phyloP scores from a whole-genome alignment of 2,329 filamentous ascomycete genomes.

The Talaromyces marneffei region DNA sequence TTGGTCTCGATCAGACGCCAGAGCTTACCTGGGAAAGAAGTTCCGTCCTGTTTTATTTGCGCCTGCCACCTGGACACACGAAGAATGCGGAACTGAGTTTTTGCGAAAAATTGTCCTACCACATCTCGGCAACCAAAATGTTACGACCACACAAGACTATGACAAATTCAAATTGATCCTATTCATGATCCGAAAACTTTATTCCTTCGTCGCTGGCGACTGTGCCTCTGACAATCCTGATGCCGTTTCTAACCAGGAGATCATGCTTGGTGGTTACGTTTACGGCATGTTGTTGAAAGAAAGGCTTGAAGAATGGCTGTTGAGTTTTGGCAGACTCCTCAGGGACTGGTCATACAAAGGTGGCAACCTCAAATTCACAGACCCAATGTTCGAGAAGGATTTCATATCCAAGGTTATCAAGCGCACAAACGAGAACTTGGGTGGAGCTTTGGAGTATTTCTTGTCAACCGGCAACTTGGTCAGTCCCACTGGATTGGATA shows the following conservation, averaged over 20 bases:
- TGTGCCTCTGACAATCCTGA: conserved; percentile 94
- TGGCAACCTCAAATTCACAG: conserved; percentile 58
- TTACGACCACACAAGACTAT: conserved; percentile 74
- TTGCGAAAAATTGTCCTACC: conserved; percentile 83
- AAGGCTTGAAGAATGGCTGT: conserved; percentile 80
- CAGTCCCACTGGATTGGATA: conserved; percentile 83
- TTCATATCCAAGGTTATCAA: conserved; percentile 73
- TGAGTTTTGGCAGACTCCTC: conserved; percentile 52
- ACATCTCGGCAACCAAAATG: conserved; percentile 79
- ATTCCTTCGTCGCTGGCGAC: conserved; percentile 84
- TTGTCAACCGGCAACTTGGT: conserved; percentile 90
- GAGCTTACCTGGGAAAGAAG: conserved; percentile 81
- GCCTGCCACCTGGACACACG: conserved; percentile 74
- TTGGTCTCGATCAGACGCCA: conserved; percentile 73
- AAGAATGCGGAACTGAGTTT: conserved; percentile 87
- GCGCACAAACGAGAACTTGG: conserved; percentile 81
- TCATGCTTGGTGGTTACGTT: conserved; percentile 84
- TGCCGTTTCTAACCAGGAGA: conserved; percentile 92
- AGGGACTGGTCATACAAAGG: conserved; percentile 52
- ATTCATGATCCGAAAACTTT: conserved; percentile 95
- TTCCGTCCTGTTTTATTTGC: conserved; percentile 85
- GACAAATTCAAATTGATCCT: conserved; percentile 93
- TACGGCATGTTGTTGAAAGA: conserved; percentile 97
- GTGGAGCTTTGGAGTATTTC: conserved; percentile 86
- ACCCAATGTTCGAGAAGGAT: conserved; percentile 69